Conservation (phyloP, 176 grass and related monocot species). For the Juncus inflexus region DNA sequence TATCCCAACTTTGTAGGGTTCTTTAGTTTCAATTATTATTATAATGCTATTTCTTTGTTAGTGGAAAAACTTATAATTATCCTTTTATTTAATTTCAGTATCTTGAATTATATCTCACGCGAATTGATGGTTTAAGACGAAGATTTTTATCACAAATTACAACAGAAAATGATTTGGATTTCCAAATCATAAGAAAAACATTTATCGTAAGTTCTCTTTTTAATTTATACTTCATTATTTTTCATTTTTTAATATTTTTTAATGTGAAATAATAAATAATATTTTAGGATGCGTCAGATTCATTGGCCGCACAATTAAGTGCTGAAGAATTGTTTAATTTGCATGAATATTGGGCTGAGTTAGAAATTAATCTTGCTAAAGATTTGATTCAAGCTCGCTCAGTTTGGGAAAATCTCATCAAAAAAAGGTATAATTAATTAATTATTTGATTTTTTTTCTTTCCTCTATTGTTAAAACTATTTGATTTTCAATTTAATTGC, state of each 20-base stretch:
- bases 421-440: conserved; percentile 59
- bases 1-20: too few species aligned
- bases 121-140: conserved; percentile 83
- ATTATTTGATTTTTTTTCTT: neutral
- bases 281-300: conserved; percentile 70
- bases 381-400: conserved; percentile 58
- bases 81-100: conserved; percentile 53
- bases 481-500: too few species aligned
- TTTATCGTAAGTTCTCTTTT: conserved; percentile 50
- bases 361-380: conserved; percentile 75
- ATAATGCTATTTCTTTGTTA: neutral
- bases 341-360: conserved; percentile 68
- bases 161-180: conserved; percentile 47
- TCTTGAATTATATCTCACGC: conserved; percentile 81
- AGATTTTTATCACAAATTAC: conserved; percentile 36
- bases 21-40: conserved; percentile 15
- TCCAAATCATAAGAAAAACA: conserved; percentile 74
- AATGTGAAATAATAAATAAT: conserved; percentile 27
- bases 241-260: conserved; percentile 9
- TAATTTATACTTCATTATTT: neutral
- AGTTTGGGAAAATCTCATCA: conserved; percentile 83
- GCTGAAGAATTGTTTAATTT: conserved; percentile 61
- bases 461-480: neutral
- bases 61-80: conserved; percentile 21
- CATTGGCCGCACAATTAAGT: conserved; percentile 53